Percentiles rank a stretch among this genome's conserved stretches.
Conservation (phyloP, 2,329 filamentous ascomycete genomes). For the Trichoderma arundinaceum region DNA sequence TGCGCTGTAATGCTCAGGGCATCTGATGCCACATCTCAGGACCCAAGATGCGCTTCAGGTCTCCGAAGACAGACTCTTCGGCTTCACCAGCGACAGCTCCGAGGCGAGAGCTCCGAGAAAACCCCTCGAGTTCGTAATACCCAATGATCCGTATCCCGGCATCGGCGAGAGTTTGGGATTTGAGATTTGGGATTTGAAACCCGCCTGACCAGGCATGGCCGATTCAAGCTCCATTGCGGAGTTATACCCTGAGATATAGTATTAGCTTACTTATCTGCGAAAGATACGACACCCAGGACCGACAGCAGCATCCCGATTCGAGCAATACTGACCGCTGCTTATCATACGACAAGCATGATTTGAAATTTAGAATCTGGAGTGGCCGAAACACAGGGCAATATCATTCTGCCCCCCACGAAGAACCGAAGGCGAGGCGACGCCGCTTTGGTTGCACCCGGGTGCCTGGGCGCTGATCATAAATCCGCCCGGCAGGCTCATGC, state of each 20-base stretch:
- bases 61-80: too few species aligned
- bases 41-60: too few species aligned
- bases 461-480: not conserved
- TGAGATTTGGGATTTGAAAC: too few species aligned
- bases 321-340: not conserved
- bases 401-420: not conserved
- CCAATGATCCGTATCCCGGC: not conserved
- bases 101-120: too few species aligned
- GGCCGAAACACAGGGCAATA: not conserved
- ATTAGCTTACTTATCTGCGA: not conserved
- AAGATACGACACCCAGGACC: not conserved
- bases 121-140: too few species aligned
- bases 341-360: not conserved
- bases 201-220: not conserved
- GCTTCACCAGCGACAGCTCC: too few species aligned
- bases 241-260: not conserved
- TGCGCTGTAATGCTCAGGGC: too few species aligned
- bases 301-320: not conserved
- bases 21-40: too few species aligned
- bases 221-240: not conserved
- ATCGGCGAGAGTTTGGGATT: not conserved
- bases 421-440: not conserved
- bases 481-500: too few species aligned
- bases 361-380: not conserved
- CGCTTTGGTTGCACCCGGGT: not conserved